Evolutionary conservation across 768 basidiomycete species (phyloP).

Genomic region (Naematelia encephala): DNA sequence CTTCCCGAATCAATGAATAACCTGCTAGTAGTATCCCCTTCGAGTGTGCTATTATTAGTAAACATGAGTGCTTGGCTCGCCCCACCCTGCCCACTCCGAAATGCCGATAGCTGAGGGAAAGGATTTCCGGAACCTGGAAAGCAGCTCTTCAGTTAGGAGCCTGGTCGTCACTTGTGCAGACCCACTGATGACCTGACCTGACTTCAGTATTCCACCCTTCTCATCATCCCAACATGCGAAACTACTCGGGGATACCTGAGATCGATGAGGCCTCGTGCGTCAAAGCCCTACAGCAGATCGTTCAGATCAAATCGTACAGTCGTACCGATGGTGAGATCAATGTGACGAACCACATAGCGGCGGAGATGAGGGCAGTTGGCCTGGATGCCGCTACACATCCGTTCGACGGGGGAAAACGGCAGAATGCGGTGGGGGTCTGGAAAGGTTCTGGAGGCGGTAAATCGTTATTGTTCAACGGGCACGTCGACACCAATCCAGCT

Average conservation of each 20-base stretch:
- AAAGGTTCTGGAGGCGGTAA: slow-evolving; percentile 14
- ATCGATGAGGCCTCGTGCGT: slow-evolving; percentile 8
- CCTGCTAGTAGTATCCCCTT: too few relatives aligned
- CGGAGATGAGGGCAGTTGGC: slow-evolving; percentile 11
- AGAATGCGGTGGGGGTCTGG: slow-evolving; percentile 21
- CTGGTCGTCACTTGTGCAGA: too few relatives aligned
- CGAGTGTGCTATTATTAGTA: too few relatives aligned
- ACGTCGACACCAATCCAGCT: slow-evolving; percentile 21
- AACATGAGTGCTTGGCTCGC: too few relatives aligned
- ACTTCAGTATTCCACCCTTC: too few relatives aligned
- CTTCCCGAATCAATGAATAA: too few relatives aligned
- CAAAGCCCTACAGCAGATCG: slow-evolving; percentile 5
- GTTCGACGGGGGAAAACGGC: slow-evolving; percentile 13
- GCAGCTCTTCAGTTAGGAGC: too few relatives aligned
- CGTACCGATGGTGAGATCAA: slow-evolving; percentile 16
- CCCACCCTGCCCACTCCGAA: too few relatives aligned
- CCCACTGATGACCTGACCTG: too few relatives aligned
- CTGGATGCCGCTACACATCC: slow-evolving; percentile 8
- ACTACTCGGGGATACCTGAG: slow-evolving; percentile 14
- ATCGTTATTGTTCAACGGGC: slow-evolving; percentile 18
- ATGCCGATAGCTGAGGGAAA: too few relatives aligned
- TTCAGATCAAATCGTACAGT: slow-evolving; percentile 19
- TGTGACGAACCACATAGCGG: slow-evolving; percentile 13
- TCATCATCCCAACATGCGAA: too few relatives aligned
- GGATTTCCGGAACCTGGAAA: too few relatives aligned